Conservation (phyloP, 2,329 filamentous ascomycete species). For the Plectosphaerella cucumerina region DNA sequence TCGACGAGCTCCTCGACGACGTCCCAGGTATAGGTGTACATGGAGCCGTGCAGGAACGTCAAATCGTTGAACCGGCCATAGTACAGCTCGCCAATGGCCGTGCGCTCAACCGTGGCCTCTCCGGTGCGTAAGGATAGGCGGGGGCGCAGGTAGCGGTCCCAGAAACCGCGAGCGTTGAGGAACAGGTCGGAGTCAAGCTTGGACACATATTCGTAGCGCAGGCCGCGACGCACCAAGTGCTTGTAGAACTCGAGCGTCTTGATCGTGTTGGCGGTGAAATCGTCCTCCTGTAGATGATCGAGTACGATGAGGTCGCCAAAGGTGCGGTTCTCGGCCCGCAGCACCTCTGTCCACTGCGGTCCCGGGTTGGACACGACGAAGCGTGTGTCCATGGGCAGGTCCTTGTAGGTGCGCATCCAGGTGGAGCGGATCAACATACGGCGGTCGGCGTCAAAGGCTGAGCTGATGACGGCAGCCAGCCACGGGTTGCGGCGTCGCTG, state of each 20-base stretch:
- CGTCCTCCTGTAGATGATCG: slow-evolving; percentile 23
- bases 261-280: slow-evolving; percentile 25
- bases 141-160: slow-evolving; percentile 20
- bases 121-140: slow-evolving; percentile 8
- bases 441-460: slow-evolving; percentile 20
- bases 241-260: slow-evolving; percentile 28
- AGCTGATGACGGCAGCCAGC: slow-evolving; percentile 23
- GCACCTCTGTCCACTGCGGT: slow-evolving; percentile 16
- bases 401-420: slow-evolving; percentile 24
- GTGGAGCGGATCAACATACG: slow-evolving; percentile 25
- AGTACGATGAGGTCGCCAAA: slow-evolving; percentile 29
- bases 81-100: slow-evolving; percentile 24
- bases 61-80: slow-evolving; percentile 17
- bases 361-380: slow-evolving; percentile 27
- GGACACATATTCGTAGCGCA: slow-evolving; percentile 23
- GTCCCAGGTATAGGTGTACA: slow-evolving; percentile 29
- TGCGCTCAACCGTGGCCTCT: slow-evolving; percentile 14
- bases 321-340: slow-evolving; percentile 24
- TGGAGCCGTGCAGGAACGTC: slow-evolving; percentile 24
- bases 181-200: slow-evolving; percentile 28
- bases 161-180: slow-evolving; percentile 25
- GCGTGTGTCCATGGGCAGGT: slow-evolving; percentile 22
- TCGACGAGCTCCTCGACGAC: slow-evolving; percentile 20
- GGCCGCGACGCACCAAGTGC: slow-evolving; percentile 18
- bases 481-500: slow-evolving; percentile 13